These are phyloP conservation scores for Fraxinus americana DNA, from an alignment of 257 asterid genomes.

Conservation along the genomic window DNA sequence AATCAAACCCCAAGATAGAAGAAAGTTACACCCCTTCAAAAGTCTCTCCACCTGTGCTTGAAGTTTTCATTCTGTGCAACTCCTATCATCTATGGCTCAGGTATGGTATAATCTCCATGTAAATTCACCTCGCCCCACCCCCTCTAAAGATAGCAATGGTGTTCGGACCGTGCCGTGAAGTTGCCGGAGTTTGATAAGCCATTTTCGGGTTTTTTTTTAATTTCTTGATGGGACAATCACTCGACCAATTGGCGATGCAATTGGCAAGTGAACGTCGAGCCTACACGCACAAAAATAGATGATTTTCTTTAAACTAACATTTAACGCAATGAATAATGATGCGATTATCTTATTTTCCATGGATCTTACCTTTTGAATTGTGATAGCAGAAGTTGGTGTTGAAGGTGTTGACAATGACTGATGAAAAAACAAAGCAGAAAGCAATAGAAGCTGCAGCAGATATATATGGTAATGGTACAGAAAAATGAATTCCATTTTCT, in stretches of 20 bases:
- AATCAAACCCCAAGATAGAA: not conserved
- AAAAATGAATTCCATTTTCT: no score
- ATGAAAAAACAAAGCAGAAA: slow-evolving; percentile 79
- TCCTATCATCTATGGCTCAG: slow-evolving; percentile 36
- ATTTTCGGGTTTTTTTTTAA: no score
- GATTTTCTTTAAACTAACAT: not conserved
- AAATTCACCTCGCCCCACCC: not conserved
- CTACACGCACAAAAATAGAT: not conserved
- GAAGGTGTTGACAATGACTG: slow-evolving; percentile 71
- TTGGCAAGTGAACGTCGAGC: no score
- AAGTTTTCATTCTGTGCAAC: not conserved
- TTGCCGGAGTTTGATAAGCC: not conserved
- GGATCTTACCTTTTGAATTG: no score
- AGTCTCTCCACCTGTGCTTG: not conserved
- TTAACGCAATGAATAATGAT: not conserved
- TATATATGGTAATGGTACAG: slow-evolving; percentile 44
- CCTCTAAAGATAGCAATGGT: not conserved
- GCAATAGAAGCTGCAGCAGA: slow-evolving; percentile 90
- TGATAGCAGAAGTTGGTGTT: slow-evolving; percentile 61
- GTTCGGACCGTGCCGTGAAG: no score
- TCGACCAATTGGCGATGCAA: not conserved
- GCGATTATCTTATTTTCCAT: not conserved
- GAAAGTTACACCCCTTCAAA: not conserved
- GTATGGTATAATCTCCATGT: slow-evolving; percentile 6
- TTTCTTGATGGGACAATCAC: not conserved